A percentile compares a stretch with the other conserved stretches of the same genome.
phyloP scores from a whole-genome alignment of 352 stramenopile genomes.

The Globisporangium heterothallicum region DNA sequence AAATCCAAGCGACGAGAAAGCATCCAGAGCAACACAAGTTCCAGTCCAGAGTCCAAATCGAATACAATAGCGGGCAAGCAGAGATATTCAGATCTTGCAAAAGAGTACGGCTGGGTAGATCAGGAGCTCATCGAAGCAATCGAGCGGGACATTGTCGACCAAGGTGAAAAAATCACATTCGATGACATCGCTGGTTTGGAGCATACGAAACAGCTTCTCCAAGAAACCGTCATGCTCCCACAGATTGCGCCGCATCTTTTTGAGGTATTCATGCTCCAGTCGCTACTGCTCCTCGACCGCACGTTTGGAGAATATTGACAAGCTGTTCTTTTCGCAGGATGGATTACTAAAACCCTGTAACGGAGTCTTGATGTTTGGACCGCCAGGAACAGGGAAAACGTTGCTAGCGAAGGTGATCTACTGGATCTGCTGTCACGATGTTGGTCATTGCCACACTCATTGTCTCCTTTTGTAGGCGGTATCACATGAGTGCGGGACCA shows the following conservation, averaged over 20 bases:
- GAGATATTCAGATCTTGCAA: conserved; percentile 77
- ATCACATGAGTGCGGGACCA: conserved; percentile 93
- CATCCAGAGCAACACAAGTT: conserved; percentile 8
- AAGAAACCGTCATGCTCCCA: conserved; percentile 82
- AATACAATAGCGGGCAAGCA: conserved; percentile 24
- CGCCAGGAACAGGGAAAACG: conserved; percentile 88
- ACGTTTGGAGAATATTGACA: background rate
- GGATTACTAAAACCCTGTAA: conserved; percentile 76
- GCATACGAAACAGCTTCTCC: conserved; percentile 75
- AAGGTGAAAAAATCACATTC: conserved; percentile 60
- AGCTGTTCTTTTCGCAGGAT: conserved; percentile 27
- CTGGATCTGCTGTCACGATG: background rate
- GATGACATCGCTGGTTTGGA: conserved; percentile 72
- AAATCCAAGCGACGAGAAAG: conserved; percentile 17
- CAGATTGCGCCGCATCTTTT: conserved; percentile 84
- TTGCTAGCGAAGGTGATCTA: conserved; percentile 54
- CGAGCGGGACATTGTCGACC: conserved; percentile 81
- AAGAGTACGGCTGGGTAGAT: conserved; percentile 70
- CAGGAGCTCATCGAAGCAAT: conserved; percentile 83
- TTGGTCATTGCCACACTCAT: background rate
- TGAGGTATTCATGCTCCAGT: background rate
- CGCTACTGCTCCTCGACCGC: background rate
- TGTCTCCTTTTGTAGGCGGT: conserved; percentile 38
- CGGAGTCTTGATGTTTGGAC: conserved; percentile 84
- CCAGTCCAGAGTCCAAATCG: conserved; percentile 1